A percentile compares a stretch with the other conserved stretches of the same genome.
These are phyloP conservation scores for Alternaria postmessia DNA, from an alignment of 2,329 filamentous ascomycete species.

Conservation along the genomic window DNA sequence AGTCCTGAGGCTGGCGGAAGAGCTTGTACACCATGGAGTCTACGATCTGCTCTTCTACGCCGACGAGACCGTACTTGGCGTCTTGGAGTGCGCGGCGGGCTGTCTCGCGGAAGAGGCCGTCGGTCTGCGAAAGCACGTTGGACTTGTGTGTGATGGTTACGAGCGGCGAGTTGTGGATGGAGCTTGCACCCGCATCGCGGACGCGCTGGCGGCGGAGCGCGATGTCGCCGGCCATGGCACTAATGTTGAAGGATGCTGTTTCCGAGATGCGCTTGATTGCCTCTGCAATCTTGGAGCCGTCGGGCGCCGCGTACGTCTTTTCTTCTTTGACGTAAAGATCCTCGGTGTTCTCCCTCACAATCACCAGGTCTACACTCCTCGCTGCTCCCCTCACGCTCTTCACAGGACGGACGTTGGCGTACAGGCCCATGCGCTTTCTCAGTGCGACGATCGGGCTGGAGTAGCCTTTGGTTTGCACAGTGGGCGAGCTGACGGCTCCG, in stretches of 20 bases:
- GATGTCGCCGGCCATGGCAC: constrained; percentile 93
- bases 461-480: constrained; percentile 90
- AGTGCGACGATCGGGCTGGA: constrained; percentile 96
- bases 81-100: constrained; percentile 76
- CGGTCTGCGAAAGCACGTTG: constrained; percentile 95
- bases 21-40: constrained; percentile 99
- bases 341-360: constrained; percentile 98
- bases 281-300: constrained; percentile 85
- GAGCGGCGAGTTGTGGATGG: constrained; percentile 73
- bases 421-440: constrained; percentile 92
- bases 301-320: constrained; percentile 76
- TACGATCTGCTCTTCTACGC: constrained; percentile 95
- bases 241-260: constrained; percentile 83
- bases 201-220: constrained; percentile 85
- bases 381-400: constrained; percentile 76
- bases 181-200: constrained; percentile 65
- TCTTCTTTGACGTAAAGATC: constrained; percentile 99
- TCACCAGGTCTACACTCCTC: constrained; percentile 88
- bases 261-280: constrained; percentile 97
- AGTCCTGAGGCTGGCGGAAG: constrained; percentile 91
- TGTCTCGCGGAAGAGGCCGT: constrained; percentile 90
- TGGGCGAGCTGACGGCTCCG: constrained; percentile 91
- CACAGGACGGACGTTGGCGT: constrained; percentile 96
- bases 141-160: constrained; percentile 99
- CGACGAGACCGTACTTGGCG: constrained; percentile 68